Percentiles rank a stretch among this genome's conserved stretches.
Conservation (phyloP, 768 basidiomycete genomes). For the Lactarius pseudohatsudake region DNA sequence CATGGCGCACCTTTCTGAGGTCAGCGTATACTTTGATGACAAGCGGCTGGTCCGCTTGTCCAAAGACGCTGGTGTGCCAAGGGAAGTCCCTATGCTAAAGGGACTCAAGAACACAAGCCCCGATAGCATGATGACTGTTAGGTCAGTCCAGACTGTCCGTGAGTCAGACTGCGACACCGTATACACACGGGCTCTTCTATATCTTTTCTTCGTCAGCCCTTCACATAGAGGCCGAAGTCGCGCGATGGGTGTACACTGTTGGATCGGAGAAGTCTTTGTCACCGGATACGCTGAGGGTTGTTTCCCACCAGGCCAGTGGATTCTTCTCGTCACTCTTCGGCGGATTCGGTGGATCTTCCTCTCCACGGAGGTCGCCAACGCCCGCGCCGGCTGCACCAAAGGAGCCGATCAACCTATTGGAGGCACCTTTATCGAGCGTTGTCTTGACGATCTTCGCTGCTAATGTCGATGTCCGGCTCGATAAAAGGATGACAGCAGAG, state of each 20-base stretch:
- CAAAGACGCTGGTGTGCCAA: conserved; percentile 58
- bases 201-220: conserved; percentile 47
- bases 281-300: conserved; percentile 3
- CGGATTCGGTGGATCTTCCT: conserved; percentile 33
- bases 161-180: conserved; percentile 32
- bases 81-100: conserved; percentile 51
- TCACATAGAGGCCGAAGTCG: conserved; percentile 78
- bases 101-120: conserved; percentile 57
- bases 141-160: conserved; percentile 63
- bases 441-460: conserved; percentile 65
- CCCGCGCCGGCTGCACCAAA: conserved; percentile 37
- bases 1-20: conserved; percentile 74
- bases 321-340: conserved; percentile 45
- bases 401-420: conserved; percentile 33
- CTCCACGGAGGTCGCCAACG: conserved; percentile 36
- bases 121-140: conserved; percentile 66
- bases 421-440: conserved; percentile 53
- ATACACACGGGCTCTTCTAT: conserved; percentile 10
- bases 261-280: conserved; percentile 58
- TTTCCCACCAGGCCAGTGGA: conserved; percentile 32
- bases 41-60: conserved; percentile 64
- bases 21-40: conserved; percentile 82
- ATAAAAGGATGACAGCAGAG: conserved; percentile 67
- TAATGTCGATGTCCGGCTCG: conserved; percentile 60
- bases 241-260: conserved; percentile 71